A percentile compares a stretch with the other conserved stretches of the same genome.
phyloP scores from a whole-genome alignment of 1,284 basidiomycete species.

The Pascua guehoae region DNA sequence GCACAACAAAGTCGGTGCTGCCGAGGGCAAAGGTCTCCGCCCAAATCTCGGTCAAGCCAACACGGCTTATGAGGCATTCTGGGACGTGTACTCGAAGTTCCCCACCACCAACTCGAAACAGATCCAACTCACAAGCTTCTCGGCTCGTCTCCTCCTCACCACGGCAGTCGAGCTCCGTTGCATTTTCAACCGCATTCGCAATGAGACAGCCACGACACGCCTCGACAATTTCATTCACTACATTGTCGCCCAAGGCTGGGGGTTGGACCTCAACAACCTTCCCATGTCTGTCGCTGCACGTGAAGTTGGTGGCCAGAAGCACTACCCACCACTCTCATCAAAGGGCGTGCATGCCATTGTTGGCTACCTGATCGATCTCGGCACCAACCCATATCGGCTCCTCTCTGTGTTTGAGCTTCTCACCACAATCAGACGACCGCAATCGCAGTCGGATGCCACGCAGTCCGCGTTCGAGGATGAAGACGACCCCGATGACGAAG shows the following conservation, averaged over 20 bases:
- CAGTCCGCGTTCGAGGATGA: conserved; percentile 1
- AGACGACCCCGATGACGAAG: conserved; percentile 16
- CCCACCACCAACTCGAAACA: not conserved
- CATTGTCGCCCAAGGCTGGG: conserved; percentile 12
- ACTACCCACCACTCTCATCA: conserved; percentile 1
- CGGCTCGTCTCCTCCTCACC: conserved; percentile 11
- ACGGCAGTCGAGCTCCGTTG: conserved; percentile 3
- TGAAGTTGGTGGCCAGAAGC: not conserved
- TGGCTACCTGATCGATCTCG: conserved; percentile 1
- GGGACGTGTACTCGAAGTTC: conserved; percentile 14
- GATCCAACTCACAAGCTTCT: conserved; percentile 3
- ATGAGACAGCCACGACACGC: not conserved
- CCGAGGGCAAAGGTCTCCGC: not conserved
- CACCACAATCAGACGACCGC: not conserved
- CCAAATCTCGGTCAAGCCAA: not conserved
- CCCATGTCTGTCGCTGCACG: conserved; percentile 7
- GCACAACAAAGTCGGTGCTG: not conserved
- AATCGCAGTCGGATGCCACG: not conserved
- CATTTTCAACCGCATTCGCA: not conserved
- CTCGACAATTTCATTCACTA: conserved; percentile 12
- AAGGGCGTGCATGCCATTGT: conserved; percentile 11
- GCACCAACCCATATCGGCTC: conserved; percentile 6
- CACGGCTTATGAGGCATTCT: conserved; percentile 10
- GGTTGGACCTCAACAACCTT: conserved; percentile 16
- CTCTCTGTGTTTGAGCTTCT: conserved; percentile 15